Evolutionary conservation across 345 rosid genomes (phyloP), one percentile per base, ranked within the genome.

Genomic region (Citrus mangshanensis): DNA sequence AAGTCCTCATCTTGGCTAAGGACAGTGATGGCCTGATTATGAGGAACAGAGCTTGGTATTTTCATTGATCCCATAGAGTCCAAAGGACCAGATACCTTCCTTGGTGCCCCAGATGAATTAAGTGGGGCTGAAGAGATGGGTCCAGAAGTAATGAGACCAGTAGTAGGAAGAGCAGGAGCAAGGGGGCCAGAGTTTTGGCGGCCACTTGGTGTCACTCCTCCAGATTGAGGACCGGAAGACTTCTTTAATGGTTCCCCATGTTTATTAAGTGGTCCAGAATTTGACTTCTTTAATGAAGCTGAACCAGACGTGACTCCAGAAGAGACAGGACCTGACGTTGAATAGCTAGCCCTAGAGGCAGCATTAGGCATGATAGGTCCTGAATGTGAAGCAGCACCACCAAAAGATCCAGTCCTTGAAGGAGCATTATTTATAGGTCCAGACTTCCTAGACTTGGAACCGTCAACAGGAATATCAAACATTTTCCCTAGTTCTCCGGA

Each of bases 401-500:
- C 98, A 83, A 97, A 97, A 21, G 99, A 88, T 72, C 95, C 99
- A 35, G 91, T 93, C 81, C 99, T 91, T 21, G 95, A 89, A 74
- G 98, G 93, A 72, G 84, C 91, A 60, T 90, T 89, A 46, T 86
- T 86, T 72, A 96, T 89, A 46, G 99, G 99, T 30, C 99, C 99
- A 32, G 99, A 96, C 87, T 96, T 96, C 87, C 98, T 88, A 1
- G 97, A 88, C 72, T 91, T 87, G 18, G 98, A 86, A 54, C 97
- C 96, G 72, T 83, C 87, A 71, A 78, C 46, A 58, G 95, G 91
- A 65, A 95, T 91, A 79, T 95, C 99, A 82, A 95, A 95, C 99
- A 95, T 95, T 87, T 90, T 93, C 54, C 99, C 99, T 35, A 95
- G 76, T 64, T 95, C 98, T 85, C 99, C 99, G 19, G 98, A 95